Evolutionary conservation across 129 eudicot genomes (phyloP), one percentile per base, ranked within the genome.

Genomic region (Pulicaria dysenterica): DNA sequence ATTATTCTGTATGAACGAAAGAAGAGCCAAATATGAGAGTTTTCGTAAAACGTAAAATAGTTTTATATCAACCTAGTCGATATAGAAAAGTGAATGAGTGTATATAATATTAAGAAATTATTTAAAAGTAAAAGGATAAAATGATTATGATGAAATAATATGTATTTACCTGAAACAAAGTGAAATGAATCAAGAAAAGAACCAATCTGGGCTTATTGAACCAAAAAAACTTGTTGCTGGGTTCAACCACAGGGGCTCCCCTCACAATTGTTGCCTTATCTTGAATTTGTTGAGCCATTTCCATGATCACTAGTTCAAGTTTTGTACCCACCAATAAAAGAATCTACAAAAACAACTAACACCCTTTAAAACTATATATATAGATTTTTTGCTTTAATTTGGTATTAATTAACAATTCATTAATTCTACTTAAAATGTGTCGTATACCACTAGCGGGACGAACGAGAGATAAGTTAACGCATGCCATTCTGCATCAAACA

Each of bases 181-280:
- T 87, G 62, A 90, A 90, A 72, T 90, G 96, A 45, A 90, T 90
- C 74, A 90, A 84, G 83, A 84, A 90, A 37, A 90, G 87, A 78
- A 90, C 87, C 84, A 88, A 76, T 10, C 58, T 62, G 34, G 96
- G 96, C 41, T 65, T 75, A 73, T 83, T 87, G 70, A 90, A 90
- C 96, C 96, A 90, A 68, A 90, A 90, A 78, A 80, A 85, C 37
- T 79, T 83, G 81, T 90, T 83, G 77, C 69, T 82, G 7, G 90
- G 93, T 73, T 86, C 83, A 19, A 90, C 88, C 8, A 87, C 83
- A 0, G 93, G 93, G 11, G 93, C 85, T 57, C 96, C 96, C 74
- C 94, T 74, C n/a, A 90, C 96, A 56, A 87, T 80, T 8, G 88
- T 78, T 8, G 85, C 71, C 58, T 85, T 73, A 58, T 87, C 89